These are phyloP conservation scores for Aspergillus hiratsukae DNA, from an alignment of 2,329 filamentous ascomycete species.

Conservation along the genomic window DNA sequence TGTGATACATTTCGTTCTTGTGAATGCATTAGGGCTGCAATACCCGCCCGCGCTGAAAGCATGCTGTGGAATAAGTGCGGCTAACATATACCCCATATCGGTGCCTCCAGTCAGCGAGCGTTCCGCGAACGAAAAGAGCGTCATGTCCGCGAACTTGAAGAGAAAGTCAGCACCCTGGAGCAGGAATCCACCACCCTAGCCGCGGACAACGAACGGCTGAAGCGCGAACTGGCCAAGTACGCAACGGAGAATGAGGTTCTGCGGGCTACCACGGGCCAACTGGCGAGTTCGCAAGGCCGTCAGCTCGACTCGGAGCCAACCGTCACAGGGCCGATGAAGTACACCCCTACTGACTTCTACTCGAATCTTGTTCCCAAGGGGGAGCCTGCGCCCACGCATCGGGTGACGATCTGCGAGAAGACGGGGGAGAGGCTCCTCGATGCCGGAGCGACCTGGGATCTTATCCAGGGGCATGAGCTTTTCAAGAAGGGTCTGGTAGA, in stretches of 20 bases:
- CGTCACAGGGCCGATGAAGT: constrained; percentile 65
- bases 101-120: constrained; percentile 70
- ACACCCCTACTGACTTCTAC: constrained; percentile 69
- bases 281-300: constrained; percentile 29
- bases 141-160: constrained; percentile 88
- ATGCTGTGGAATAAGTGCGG: background rate
- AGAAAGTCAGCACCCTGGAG: constrained; percentile 74
- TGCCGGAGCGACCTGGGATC: constrained; percentile 80
- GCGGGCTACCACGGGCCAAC: constrained; percentile 63
- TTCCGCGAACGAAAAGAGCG: constrained; percentile 95
- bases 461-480: constrained; percentile 75
- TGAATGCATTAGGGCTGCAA: background rate
- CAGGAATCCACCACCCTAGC: constrained; percentile 66
- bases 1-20: constrained; percentile 26
- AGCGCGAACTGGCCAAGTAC: constrained; percentile 75
- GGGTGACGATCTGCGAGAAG: constrained; percentile 61
- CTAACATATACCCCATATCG: background rate
- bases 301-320: constrained; percentile 39
- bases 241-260: constrained; percentile 91
- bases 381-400: constrained; percentile 53
- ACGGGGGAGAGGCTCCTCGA: constrained; percentile 66
- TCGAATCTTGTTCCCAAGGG: constrained; percentile 55
- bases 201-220: constrained; percentile 81
- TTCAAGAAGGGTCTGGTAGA: constrained; percentile 76
- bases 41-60: background rate